These are phyloP conservation scores for Ophiostoma pallidulum DNA, from an alignment of 2,329 filamentous ascomycete genomes.

Conservation along the genomic window DNA sequence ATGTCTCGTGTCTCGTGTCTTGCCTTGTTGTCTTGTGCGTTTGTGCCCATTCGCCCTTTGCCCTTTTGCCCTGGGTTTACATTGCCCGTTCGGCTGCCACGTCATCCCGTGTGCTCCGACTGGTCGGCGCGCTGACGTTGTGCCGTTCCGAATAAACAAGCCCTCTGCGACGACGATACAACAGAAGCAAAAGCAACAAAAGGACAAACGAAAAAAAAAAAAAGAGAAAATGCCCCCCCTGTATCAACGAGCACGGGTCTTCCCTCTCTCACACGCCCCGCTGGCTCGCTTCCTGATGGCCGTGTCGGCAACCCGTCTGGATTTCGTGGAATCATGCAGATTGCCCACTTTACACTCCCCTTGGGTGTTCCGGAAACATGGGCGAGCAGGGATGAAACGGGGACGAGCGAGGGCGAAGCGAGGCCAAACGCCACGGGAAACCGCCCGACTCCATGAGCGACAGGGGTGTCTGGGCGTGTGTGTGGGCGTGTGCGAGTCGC, in stretches of 20 bases:
- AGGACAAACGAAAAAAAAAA: too few species aligned
- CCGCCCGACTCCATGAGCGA: too few species aligned
- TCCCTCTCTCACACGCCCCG: too few species aligned
- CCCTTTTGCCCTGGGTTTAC: too few species aligned
- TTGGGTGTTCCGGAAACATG: conserved; percentile 3
- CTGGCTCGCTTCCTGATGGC: conserved; percentile 5
- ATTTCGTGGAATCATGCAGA: conserved; percentile 2
- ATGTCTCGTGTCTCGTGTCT: too few species aligned
- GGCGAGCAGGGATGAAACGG: conserved; percentile 9
- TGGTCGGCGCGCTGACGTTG: background rate
- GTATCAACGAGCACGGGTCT: too few species aligned
- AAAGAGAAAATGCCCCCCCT: too few species aligned
- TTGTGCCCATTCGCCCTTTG: background rate
- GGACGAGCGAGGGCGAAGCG: background rate
- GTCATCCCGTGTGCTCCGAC: conserved; percentile 5
- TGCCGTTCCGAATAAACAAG: background rate
- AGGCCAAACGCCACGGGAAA: background rate
- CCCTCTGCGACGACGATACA: too few species aligned
- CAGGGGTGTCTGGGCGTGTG: too few species aligned
- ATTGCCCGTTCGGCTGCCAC: conserved; percentile 1
- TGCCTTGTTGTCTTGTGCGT: background rate
- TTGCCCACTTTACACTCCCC: background rate
- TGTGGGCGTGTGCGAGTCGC: too few species aligned
- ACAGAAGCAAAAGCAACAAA: too few species aligned
- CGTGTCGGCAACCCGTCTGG: background rate